Conservation (phyloP, 2,329 filamentous ascomycete species). For the Exserohilum rostratum region DNA sequence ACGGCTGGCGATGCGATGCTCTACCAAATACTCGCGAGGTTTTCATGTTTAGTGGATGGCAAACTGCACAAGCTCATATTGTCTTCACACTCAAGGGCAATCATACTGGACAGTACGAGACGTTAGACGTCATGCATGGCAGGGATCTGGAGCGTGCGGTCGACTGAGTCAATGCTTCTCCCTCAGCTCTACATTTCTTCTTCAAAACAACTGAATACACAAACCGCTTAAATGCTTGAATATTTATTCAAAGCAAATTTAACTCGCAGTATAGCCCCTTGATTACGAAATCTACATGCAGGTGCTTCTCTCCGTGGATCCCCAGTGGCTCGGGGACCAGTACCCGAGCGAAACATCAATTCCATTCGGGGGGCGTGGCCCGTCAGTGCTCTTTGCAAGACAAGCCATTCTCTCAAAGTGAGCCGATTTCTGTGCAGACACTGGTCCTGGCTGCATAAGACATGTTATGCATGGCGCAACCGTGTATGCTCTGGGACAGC, state of each 20-base stretch:
- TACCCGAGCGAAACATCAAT: neutral
- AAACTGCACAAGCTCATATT: slow-evolving; percentile 19
- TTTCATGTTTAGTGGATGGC: slow-evolving; percentile 33
- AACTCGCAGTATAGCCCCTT: too few species aligned
- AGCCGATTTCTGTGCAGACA: neutral
- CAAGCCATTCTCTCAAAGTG: neutral
- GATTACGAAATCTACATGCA: neutral
- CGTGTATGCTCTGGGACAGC: neutral
- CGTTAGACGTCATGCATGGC: slow-evolving; percentile 20
- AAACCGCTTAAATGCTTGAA: neutral
- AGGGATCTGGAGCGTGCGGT: slow-evolving; percentile 28
- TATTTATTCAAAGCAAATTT: neutral
- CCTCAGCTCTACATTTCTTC: neutral
- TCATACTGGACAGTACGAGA: slow-evolving; percentile 19
- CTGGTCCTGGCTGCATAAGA: neutral
- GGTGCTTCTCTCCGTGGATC: neutral
- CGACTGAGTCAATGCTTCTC: neutral
- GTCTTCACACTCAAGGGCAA: slow-evolving; percentile 16
- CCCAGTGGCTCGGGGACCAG: neutral
- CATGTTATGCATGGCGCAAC: neutral
- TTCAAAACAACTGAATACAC: neutral
- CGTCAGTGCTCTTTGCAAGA: neutral
- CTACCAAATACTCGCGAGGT: slow-evolving; percentile 27
- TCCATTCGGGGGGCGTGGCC: neutral
- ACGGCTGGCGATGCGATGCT: slow-evolving; percentile 35